Percentiles rank a stretch among this genome's conserved stretches.
These are phyloP conservation scores for Dictyostelium brefeldianum DNA, from an alignment of 78 protist species.

Conservation along the genomic window DNA sequence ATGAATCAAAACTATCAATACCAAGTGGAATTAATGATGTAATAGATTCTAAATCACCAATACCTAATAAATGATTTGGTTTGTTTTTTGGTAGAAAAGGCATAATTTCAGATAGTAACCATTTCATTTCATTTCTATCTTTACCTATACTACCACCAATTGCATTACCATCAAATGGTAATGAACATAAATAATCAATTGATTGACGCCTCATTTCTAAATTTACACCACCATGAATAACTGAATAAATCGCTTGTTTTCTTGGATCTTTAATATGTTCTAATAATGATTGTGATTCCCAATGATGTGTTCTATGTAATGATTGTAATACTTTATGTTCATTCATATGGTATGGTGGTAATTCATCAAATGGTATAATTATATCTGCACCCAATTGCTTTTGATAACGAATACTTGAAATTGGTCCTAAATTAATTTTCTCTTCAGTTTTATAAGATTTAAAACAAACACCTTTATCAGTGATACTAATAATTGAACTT, in stretches of 20 bases:
- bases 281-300: conserved; percentile 84
- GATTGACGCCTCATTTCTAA: conserved; percentile 64
- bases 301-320: conserved; percentile 90
- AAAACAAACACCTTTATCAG: conserved; percentile 80
- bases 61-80: conserved; percentile 90
- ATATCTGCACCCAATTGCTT: conserved; percentile 88
- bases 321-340: conserved; percentile 46
- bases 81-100: conserved; percentile 51
- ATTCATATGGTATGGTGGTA: conserved; percentile 83
- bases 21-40: conserved; percentile 72
- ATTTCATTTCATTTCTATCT: conserved; percentile 76
- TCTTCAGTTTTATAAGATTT: conserved; percentile 47
- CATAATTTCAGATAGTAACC: conserved; percentile 31
- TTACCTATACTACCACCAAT: conserved; percentile 90
- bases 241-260: conserved; percentile 89
- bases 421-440: conserved; percentile 71
- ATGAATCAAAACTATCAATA: conserved; percentile 90
- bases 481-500: conserved; percentile 52
- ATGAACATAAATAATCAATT: conserved; percentile 48
- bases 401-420: conserved; percentile 83
- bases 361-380: conserved; percentile 91
- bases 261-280: conserved; percentile 80
- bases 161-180: conserved; percentile 87
- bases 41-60: conserved; percentile 83
- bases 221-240: conserved; percentile 91